A percentile compares a stretch with the other conserved stretches of the same genome.
These are phyloP conservation scores for Phoenix dactylifera DNA, from an alignment of 176 grass and related monocot genomes.

Conservation along the genomic window DNA sequence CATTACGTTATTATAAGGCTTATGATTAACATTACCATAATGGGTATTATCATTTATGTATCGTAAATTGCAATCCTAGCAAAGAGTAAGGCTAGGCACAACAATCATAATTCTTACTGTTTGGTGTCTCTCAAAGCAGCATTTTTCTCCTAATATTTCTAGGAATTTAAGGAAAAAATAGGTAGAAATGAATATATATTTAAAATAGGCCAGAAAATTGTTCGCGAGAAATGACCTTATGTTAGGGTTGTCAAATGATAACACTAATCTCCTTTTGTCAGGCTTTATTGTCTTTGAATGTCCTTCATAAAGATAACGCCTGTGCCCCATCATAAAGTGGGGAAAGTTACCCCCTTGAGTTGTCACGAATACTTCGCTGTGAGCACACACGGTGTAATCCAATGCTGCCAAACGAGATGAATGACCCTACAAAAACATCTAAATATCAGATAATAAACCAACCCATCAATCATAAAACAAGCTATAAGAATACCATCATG, in stretches of 20 bases:
- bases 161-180: too few relatives aligned
- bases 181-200: too few relatives aligned
- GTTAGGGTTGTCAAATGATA: constrained; percentile 51
- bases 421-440: constrained; percentile 37
- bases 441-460: constrained; percentile 5
- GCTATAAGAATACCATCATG: too few relatives aligned
- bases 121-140: too few relatives aligned
- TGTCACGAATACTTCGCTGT: constrained; percentile 63
- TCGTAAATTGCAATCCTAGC: too few relatives aligned
- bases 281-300: constrained; percentile 76
- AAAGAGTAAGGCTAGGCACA: too few relatives aligned
- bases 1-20: too few relatives aligned
- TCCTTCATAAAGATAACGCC: constrained; percentile 59
- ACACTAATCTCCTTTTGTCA: constrained; percentile 67
- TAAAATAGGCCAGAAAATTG: not conserved
- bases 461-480: too few relatives aligned
- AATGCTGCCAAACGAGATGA: constrained; percentile 76
- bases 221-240: constrained; percentile 40
- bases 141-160: too few relatives aligned
- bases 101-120: too few relatives aligned
- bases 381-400: constrained; percentile 62
- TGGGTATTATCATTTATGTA: too few relatives aligned
- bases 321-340: constrained; percentile 84
- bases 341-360: constrained; percentile 97
- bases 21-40: too few relatives aligned